phyloP scores from a whole-genome alignment of 116 monocot genomes.

The Dioscorea cayenensis region DNA sequence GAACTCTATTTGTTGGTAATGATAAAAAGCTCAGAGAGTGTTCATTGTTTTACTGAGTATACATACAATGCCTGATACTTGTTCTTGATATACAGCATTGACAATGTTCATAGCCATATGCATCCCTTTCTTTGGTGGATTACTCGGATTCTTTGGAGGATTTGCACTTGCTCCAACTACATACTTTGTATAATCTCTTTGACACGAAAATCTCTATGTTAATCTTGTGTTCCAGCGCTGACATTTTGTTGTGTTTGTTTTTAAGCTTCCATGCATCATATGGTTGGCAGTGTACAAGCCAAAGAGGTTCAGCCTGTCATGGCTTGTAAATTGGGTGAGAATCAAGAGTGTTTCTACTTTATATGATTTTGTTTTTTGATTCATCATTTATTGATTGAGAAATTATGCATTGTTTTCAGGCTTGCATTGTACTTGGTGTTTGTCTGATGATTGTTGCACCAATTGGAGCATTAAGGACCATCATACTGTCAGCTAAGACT shows the following conservation, averaged over 20 bases:
- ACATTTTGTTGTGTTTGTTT: too few species aligned
- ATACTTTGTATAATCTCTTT: conserved; percentile 47
- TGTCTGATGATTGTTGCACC: conserved; percentile 48
- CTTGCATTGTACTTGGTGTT: conserved; percentile 57
- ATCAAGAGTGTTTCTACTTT: not conserved
- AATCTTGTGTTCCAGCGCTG: not conserved
- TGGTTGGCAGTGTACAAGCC: conserved; percentile 32
- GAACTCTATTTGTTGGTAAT: conserved; percentile 31
- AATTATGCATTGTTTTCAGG: conserved; percentile 14
- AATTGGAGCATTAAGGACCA: conserved; percentile 52
- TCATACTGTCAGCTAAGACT: conserved; percentile 40
- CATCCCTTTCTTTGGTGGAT: conserved; percentile 68
- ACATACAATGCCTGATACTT: not conserved
- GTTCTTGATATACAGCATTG: conserved; percentile 21
- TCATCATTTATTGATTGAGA: too few species aligned
- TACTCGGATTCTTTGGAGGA: conserved; percentile 73
- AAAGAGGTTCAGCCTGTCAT: conserved; percentile 18
- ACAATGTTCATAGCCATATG: conserved; percentile 53
- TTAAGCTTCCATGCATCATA: conserved; percentile 12
- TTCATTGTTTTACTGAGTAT: not conserved
- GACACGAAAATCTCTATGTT: not conserved
- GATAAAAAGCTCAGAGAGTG: not conserved
- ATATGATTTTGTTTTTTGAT: not conserved
- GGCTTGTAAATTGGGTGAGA: conserved; percentile 31
- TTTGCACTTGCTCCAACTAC: conserved; percentile 77